Conservation (phyloP, 140 eudicot species). For the Ambrosia hybrid region DNA sequence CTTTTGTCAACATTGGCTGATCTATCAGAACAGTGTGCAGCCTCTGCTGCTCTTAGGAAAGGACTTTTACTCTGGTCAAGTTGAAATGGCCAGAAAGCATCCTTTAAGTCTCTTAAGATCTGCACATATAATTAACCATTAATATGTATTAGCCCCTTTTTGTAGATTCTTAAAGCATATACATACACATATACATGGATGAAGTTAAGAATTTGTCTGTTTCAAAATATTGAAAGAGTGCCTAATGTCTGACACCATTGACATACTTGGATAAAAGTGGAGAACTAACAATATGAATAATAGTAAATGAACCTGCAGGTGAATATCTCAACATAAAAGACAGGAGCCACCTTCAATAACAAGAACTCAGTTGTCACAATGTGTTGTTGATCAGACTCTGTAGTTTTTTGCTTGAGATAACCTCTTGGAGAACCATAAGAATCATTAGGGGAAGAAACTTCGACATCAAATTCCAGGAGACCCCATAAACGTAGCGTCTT, state of each 20-base stretch:
- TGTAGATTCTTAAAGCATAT: constrained; percentile 4
- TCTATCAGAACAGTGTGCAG: constrained; percentile 70
- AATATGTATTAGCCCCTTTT: constrained; percentile 4
- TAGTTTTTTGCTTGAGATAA: constrained; percentile 62
- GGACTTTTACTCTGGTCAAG: constrained; percentile 59
- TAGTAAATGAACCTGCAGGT: constrained; percentile 30
- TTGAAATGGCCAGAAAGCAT: constrained; percentile 92
- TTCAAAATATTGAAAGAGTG: neutral
- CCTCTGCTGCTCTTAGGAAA: constrained; percentile 85
- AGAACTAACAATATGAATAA: constrained; percentile 5
- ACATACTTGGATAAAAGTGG: neutral
- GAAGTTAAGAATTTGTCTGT: neutral
- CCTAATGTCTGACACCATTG: neutral
- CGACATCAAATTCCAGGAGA: constrained; percentile 66
- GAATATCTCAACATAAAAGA: constrained; percentile 16
- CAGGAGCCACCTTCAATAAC: constrained; percentile 62
- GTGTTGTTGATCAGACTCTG: constrained; percentile 68
- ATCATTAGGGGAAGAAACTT: constrained; percentile 68
- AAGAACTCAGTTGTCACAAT: constrained; percentile 67
- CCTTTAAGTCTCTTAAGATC: constrained; percentile 81
- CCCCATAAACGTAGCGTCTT: constrained; percentile 78
- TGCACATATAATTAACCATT: constrained; percentile 29
- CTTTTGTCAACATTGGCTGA: constrained; percentile 47
- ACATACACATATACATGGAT: neutral
- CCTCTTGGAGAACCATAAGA: constrained; percentile 65